Conservation (phyloP, 305 asterid species). For the Ajuga reptans region DNA sequence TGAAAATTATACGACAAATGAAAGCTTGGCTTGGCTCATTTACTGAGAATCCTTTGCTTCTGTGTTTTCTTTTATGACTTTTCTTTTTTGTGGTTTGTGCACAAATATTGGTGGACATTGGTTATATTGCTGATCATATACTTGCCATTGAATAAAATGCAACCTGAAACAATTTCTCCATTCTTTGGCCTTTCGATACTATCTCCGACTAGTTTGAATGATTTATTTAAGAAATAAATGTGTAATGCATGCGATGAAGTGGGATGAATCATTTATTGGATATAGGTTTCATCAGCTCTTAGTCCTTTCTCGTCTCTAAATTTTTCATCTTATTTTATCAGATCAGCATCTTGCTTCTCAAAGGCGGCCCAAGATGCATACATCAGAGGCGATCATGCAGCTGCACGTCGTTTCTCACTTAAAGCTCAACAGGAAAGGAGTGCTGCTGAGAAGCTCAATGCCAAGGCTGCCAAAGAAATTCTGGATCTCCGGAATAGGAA, state of each 20-base stretch:
- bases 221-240: not conserved
- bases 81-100: not conserved
- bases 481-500: conserved; percentile 43
- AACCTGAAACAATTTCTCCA: not conserved
- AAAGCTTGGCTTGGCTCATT: no score
- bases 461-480: conserved; percentile 73
- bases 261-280: not conserved
- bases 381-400: conserved; percentile 60
- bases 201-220: not conserved
- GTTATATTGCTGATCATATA: not conserved
- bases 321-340: conserved; percentile 29
- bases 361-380: conserved; percentile 67
- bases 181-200: not conserved
- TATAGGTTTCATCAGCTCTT: conserved; percentile 7
- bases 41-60: no score
- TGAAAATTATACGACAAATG: no score
- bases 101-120: not conserved
- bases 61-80: not conserved
- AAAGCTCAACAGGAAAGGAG: conserved; percentile 71
- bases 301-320: not conserved
- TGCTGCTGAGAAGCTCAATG: conserved; percentile 58
- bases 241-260: not conserved
- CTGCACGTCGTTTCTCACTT: conserved; percentile 50
- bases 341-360: conserved; percentile 69
- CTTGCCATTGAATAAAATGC: not conserved